These are phyloP conservation scores for Periconia macrospinosa DNA, from an alignment of 2,329 filamentous ascomycete genomes.

Conservation along the genomic window DNA sequence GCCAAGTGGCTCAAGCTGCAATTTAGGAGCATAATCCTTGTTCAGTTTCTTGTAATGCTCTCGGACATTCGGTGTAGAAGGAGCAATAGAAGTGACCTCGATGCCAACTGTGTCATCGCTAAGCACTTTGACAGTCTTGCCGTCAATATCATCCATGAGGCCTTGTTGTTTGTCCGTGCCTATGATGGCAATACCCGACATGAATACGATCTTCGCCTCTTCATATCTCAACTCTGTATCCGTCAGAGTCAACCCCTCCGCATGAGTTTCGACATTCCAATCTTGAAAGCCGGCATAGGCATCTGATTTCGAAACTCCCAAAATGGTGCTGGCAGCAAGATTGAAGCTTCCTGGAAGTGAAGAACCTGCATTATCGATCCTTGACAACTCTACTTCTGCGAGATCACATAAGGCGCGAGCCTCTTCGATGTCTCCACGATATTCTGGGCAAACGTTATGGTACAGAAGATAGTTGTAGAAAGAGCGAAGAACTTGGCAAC, in stretches of 20 bases:
- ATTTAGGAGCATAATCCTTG: slow-evolving; percentile 37
- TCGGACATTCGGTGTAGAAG: slow-evolving; percentile 46
- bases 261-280: slow-evolving; percentile 44
- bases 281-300: slow-evolving; percentile 44
- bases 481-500: slow-evolving; percentile 72
- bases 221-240: slow-evolving; percentile 47
- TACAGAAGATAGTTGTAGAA: slow-evolving; percentile 86
- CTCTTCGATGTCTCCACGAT: slow-evolving; percentile 64
- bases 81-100: slow-evolving; percentile 52
- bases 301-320: slow-evolving; percentile 57
- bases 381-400: slow-evolving; percentile 68
- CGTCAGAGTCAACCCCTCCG: slow-evolving; percentile 17
- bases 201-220: slow-evolving; percentile 54
- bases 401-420: slow-evolving; percentile 68
- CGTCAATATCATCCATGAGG: slow-evolving; percentile 22
- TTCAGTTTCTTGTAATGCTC: slow-evolving; percentile 51
- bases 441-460: slow-evolving; percentile 86
- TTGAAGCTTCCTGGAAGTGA: slow-evolving; percentile 79
- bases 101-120: slow-evolving; percentile 33
- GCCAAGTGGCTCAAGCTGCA: slow-evolving; percentile 54
- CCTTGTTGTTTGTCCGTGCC: slow-evolving; percentile 48
- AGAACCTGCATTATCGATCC: slow-evolving; percentile 54
- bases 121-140: slow-evolving; percentile 18
- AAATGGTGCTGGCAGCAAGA: slow-evolving; percentile 69
- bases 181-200: slow-evolving; percentile 52